Base-by-base conservation (phyloP, 116 monocot species). In the Cymodocea nodosa region DNA sequence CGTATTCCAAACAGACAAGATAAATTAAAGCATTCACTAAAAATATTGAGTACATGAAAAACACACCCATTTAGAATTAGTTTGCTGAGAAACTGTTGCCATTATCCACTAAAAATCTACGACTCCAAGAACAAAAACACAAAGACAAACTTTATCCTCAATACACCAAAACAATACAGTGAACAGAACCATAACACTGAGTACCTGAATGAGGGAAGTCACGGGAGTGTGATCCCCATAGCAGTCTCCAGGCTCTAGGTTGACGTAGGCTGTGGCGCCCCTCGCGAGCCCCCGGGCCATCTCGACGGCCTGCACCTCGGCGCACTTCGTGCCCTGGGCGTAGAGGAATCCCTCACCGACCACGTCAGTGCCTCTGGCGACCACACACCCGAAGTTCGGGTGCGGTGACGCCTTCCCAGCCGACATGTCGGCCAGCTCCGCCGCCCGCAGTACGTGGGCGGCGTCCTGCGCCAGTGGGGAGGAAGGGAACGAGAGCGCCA, bases 291-390 rank as follows among this genome's bases (percentile, higher is more conserved):
- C 85, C 17, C 78, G 68, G 4, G 91, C 97, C 2, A 20, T 63
- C 83, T 88, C 84, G 10, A 86, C 85, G 12, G 97, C 97, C 74
- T 85, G 97, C 20, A 97, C 82, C 79, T 97, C 97, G 2, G 97
- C 97, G 49, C 88, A 88, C 59, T 83, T 83, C 59, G 97, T 97
- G n/a, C 97, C 97, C 83, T 97, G 91, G 17, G 95, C 91, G 80
- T 90, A 90, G 68, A 97, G 85, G 64, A 83, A 91, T 0, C 88
- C 95, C 62, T 97, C 81, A 0, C 87, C 87, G 19, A 79, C 79
- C 20, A 85, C 75, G 14, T 67, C 15, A 39, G 61, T 16, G 35
- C 68, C 70, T 37, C 53, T 57, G 39, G 84, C 80, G 25, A 97
- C 71, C 18, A 97, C 77, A 70, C 97, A 97, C 11, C 91, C 97